phyloP scores from a whole-genome alignment of 1,284 basidiomycete genomes.

The Peniophora sp. region DNA sequence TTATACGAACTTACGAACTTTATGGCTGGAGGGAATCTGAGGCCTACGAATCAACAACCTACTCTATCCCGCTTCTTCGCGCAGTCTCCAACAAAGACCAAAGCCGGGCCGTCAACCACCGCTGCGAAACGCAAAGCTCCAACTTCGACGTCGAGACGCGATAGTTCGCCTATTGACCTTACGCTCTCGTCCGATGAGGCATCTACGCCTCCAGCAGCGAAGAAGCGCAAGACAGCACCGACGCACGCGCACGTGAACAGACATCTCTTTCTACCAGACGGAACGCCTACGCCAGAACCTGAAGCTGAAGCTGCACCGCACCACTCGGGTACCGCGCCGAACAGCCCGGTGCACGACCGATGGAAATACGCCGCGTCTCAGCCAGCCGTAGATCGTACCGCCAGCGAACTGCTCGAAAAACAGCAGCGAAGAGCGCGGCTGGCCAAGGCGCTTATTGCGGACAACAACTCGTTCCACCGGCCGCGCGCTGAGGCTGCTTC shows the following conservation, averaged over 20 bases:
- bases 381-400: no score
- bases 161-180: conserved; percentile 43
- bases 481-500: no score
- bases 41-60: conserved; percentile 22
- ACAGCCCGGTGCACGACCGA: conserved; percentile 6
- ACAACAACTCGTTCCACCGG: conserved; percentile 27
- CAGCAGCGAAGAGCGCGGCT: conserved; percentile 31
- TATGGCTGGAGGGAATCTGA: no score
- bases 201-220: conserved; percentile 19
- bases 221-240: conserved; percentile 26
- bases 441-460: conserved; percentile 45
- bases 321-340: background rate
- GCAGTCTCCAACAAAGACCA: conserved; percentile 10
- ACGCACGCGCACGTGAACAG: conserved; percentile 5
- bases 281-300: background rate
- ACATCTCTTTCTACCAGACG: conserved; percentile 9
- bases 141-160: conserved; percentile 17
- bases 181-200: conserved; percentile 31
- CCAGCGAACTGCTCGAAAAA: background rate
- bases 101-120: background rate
- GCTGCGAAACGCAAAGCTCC: conserved; percentile 15
- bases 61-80: conserved; percentile 54
- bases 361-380: conserved; percentile 12
- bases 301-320: background rate
- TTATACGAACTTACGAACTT: no score